Base-by-base conservation (phyloP, 768 basidiomycete genomes). In the Hygrophoropsis aurantiaca region DNA sequence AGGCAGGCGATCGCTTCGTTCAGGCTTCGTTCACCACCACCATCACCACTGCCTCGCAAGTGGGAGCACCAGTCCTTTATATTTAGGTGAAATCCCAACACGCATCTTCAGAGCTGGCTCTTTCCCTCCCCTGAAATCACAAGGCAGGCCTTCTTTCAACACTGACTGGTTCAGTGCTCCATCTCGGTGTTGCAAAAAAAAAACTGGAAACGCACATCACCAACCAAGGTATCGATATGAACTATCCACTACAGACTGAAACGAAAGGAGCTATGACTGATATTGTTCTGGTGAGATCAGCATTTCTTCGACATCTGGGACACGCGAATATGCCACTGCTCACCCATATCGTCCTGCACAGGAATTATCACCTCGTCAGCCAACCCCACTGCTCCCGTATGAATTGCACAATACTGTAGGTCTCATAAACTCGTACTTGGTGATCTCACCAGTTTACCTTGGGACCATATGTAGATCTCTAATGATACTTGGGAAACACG, bases 401-500 rank as follows among this genome's bases (percentile, higher is more conserved):
- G 71, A 73, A 46, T 55, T 79, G 33, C 66, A 65, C 40, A 57
- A 55, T 53, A 69, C 63, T 47, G 76, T 75, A 43, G 41, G 61
- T 49, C 20, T 40, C 3, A 11, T 19, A 19, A 15, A n/a, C 23
- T 40, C 16, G 23, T 25, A 49, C 13, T 18, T n/a, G n/a, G n/a
- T n/a, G n/a, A n/a, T n/a, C n/a, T n/a, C n/a, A n/a, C n/a, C n/a
- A 18, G 39, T 32, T 40, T 10, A 15, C 30, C 41, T 25, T 36
- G 20, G 25, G 19, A 16, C 16, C 5, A 20, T 30, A 19, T 10
- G 25, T 38, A 80, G 74, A 63, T 79, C 47, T 57, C 70, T 5
- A 61, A 65, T 4, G 72, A 73, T 40, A 64, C 62, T 5, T 81
- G 79, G 80, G 66, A 62, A 26, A 54, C 55, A 8, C 72, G 80